A percentile compares a stretch with the other conserved stretches of the same genome.
Conservation (phyloP, 2,329 filamentous ascomycete genomes). For the Venturia asperata region DNA sequence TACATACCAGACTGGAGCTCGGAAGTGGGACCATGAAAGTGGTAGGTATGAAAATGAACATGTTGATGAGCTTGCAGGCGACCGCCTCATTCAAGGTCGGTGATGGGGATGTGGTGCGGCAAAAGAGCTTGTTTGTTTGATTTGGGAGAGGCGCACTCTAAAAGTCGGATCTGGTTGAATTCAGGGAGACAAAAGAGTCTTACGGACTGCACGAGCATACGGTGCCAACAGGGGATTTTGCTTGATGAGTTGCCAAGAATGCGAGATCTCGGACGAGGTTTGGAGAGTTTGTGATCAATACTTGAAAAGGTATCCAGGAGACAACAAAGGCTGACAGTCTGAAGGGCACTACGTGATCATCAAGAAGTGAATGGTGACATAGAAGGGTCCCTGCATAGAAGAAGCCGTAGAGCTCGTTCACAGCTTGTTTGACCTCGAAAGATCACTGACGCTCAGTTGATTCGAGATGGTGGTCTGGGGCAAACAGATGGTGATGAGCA, state of each 20-base stretch:
- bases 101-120: conserved; percentile 24
- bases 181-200: conserved; percentile 24
- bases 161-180: conserved; percentile 26
- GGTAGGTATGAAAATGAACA: conserved; percentile 32
- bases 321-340: too few species aligned
- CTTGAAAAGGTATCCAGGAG: too few species aligned
- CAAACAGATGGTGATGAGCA: too few species aligned
- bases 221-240: conserved; percentile 23
- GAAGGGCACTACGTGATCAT: too few species aligned
- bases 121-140: conserved; percentile 20
- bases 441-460: too few species aligned
- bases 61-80: conserved; percentile 24
- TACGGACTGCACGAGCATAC: conserved; percentile 25
- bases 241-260: conserved; percentile 26
- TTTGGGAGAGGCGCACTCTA: conserved; percentile 23
- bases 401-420: too few species aligned
- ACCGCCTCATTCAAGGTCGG: too few species aligned
- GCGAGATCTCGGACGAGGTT: conserved; percentile 27
- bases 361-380: too few species aligned
- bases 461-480: too few species aligned
- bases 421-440: too few species aligned
- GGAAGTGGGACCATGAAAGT: conserved; percentile 23
- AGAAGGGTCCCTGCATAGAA: too few species aligned
- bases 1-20: conserved; percentile 20
- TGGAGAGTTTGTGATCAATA: conserved; percentile 24